Evolutionary conservation across 768 basidiomycete genomes (phyloP).

Genomic region (Phylloporus arenicola): DNA sequence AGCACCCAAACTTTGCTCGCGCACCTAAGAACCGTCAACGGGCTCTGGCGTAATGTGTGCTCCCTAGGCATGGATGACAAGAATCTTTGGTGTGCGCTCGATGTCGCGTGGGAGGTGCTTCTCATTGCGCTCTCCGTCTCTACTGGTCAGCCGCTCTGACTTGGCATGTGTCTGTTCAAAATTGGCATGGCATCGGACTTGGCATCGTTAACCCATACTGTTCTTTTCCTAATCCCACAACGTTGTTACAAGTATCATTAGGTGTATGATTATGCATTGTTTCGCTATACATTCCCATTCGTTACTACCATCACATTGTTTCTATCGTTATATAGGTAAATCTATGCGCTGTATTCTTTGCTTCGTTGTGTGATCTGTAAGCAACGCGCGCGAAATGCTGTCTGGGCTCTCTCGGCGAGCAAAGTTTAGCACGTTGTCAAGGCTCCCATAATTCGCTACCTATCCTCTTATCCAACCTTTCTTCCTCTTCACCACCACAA

Average conservation of each 20-base stretch:
- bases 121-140: constrained; percentile 35
- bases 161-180: background rate
- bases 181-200: background rate
- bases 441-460: too few species aligned
- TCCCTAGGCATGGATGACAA: constrained; percentile 47
- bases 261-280: background rate
- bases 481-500: too few species aligned
- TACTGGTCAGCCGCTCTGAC: constrained; percentile 14
- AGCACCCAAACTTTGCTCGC: constrained; percentile 29
- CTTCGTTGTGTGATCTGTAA: too few species aligned
- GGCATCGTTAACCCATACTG: background rate
- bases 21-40: constrained; percentile 35
- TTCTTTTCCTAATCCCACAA: background rate
- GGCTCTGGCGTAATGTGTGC: constrained; percentile 48
- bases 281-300: background rate
- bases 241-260: background rate
- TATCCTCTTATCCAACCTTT: too few species aligned
- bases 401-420: too few species aligned
- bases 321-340: background rate
- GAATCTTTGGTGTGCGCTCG: constrained; percentile 42
- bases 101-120: constrained; percentile 47
- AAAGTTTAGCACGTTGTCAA: too few species aligned
- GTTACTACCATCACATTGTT: background rate
- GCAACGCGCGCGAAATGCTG: too few species aligned
- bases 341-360: background rate